Evolutionary conservation across 345 rosid genomes (phyloP).

Genomic region (Eucalyptus shirleyi): DNA sequence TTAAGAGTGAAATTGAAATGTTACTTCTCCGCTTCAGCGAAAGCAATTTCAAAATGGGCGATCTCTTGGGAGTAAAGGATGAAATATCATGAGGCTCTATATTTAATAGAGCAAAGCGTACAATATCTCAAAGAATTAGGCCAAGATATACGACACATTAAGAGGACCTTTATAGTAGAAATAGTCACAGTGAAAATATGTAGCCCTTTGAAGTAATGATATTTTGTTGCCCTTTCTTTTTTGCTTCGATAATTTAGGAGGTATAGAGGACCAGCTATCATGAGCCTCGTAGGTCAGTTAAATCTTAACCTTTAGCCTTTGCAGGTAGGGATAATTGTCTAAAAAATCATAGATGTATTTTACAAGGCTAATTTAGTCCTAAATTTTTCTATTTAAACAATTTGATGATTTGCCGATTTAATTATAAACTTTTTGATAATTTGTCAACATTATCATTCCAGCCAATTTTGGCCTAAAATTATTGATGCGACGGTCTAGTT

Average conservation of each 20-base stretch:
- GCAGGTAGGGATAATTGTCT: not conserved
- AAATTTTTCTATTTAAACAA: too few species aligned
- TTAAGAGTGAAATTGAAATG: not conserved
- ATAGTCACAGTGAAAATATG: not conserved
- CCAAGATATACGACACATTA: not conserved
- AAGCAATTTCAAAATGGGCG: not conserved
- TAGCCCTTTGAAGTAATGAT: not conserved
- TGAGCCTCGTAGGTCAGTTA: not conserved
- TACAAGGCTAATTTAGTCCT: too few species aligned
- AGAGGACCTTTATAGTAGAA: not conserved
- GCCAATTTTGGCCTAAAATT: too few species aligned
- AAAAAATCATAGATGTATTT: too few species aligned
- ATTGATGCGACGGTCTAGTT: accelerated
- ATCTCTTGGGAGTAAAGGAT: not conserved
- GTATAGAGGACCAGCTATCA: not conserved
- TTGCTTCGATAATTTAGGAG: too few species aligned
- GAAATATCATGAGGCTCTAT: not conserved
- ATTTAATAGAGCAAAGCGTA: not conserved
- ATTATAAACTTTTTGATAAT: too few species aligned
- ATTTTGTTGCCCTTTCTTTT: not conserved
- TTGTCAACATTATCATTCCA: too few species aligned
- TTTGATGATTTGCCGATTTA: too few species aligned
- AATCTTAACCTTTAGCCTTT: not conserved
- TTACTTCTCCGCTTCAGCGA: not conserved
- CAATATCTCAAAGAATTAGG: not conserved